Evolutionary conservation across 2,329 filamentous ascomycete genomes (phyloP), one percentile per base, ranked within the genome.

Genomic region (Aquanectria penicillioides): DNA sequence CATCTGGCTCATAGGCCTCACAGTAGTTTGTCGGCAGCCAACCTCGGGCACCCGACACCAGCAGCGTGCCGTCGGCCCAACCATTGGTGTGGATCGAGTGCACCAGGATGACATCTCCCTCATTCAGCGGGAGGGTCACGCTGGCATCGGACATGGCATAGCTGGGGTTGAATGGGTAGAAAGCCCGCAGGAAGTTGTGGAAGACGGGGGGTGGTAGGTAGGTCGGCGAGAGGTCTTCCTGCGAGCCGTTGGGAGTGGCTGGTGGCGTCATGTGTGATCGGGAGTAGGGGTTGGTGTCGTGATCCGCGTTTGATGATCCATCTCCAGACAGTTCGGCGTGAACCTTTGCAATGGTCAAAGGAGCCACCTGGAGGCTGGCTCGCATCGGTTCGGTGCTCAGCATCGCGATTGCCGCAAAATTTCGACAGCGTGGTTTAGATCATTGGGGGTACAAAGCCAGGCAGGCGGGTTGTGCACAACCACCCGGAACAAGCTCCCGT

Each of bases 11-110:
- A 74, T 97, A 99, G 9, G 92, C 86, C 73, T 97, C 94, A 80
- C 95, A 99, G 75, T 98, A 99, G 76, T 99, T 99, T 8, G 95
- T 99, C 3, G 95, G 95, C 59, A 99, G 81, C 95, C 95, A 99
- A 62, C 95, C 95, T 67, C 95, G 86, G 47, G 91, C 90, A 22
- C 94, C 94, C 3, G 93, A 92, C 20, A 90, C 85, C 61, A 99
- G 79, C 34, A 97, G 81, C 1, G 95, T 99, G 48, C 95, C 95
- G 75, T 99, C 95, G 26, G 95, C 95, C 95, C 95, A 99, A 67
- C 95, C 95, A 79, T 98, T 99, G 60, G 93, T 95, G 76, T 99
- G 95, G 66, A 98, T 92, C 4, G 95, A 97, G 76, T 99, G 95
- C 18, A 99, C 91, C 57, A 99, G 79, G 51, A 99, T 90, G 44